Evolutionary conservation across 2,329 filamentous ascomycete species (phyloP), one percentile per base, ranked within the genome.

Genomic region (Rhexocercosporidium sp.): DNA sequence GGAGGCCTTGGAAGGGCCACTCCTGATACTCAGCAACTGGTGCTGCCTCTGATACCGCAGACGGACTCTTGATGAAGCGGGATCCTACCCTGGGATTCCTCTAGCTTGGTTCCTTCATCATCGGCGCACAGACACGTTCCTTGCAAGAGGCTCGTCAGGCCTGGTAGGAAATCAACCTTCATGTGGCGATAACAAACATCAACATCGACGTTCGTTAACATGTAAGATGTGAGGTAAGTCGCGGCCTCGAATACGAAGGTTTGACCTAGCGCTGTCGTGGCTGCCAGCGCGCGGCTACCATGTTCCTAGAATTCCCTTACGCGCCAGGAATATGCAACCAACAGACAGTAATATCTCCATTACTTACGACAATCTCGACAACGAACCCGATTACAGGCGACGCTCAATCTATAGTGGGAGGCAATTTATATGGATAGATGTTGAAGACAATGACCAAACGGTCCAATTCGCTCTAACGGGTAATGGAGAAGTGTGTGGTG

Each of bases 71-170:
- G 54, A 69, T 67, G 60, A 69, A 71, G 54, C 66, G 72, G 34
- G 70, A 72, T 61, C 69, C 67, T 51, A 57, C 59, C 29, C 47
- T 73, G 14, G 66, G 56, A 64, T 71, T 71, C 64, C 66, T 73
- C 41, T 73, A 69, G 71, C 66, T 71, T 27, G 69, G 71, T 67
- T 69, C 71, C n/a, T 71, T 72, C 41, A 70, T 73, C 53, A 68
- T 63, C 27, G 69, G 70, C 47, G 57, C 62, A 65, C 59, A 72
- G 3, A 68, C 41, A 65, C 57, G 64, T 62, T n/a, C 66, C 18
- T 65, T 73, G 20, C 65, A 66, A 69, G 66, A 72, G 49, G 70
- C 59, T 64, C 68, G 69, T 59, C 39, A 47, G 27, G 69, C 20
- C 20, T 71, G 65, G 65, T 70, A 66, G 66, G 68, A 66, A 69